These are phyloP conservation scores for Triglochin maritima DNA, from an alignment of 106 monocot genomes.

Conservation along the genomic window DNA sequence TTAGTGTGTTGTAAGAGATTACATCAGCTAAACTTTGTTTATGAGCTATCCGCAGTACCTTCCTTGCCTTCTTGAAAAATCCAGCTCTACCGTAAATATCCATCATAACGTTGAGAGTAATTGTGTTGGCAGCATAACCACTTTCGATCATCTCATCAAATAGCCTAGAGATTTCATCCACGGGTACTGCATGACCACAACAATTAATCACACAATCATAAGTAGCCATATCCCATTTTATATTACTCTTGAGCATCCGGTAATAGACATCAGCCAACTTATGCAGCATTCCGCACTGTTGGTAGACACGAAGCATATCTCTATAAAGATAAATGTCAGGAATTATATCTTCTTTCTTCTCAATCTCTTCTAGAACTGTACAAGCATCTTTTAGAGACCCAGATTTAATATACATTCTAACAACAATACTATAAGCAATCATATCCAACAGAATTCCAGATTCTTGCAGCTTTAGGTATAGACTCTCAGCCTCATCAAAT, in stretches of 20 bases:
- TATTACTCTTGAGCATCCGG: slow-evolving; percentile 41
- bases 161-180: slow-evolving; percentile 82
- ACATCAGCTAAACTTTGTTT: slow-evolving; percentile 61
- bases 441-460: slow-evolving; percentile 53
- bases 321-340: slow-evolving; percentile 74
- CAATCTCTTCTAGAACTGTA: slow-evolving; percentile 56
- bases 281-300: slow-evolving; percentile 50
- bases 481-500: slow-evolving; percentile 59
- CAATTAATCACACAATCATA: slow-evolving; percentile 93
- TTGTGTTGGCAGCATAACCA: slow-evolving; percentile 45
- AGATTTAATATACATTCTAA: slow-evolving; percentile 84
- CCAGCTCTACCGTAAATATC: slow-evolving; percentile 79
- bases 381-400: slow-evolving; percentile 60
- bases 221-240: slow-evolving; percentile 70
- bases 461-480: slow-evolving; percentile 50
- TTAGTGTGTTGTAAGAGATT: slow-evolving; percentile 87
- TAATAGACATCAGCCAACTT: slow-evolving; percentile 66
- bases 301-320: slow-evolving; percentile 92
- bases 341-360: slow-evolving; percentile 52
- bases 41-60: slow-evolving; percentile 57
- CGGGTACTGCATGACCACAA: slow-evolving; percentile 69
- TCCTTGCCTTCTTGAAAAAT: slow-evolving; percentile 54
- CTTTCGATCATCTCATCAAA: slow-evolving; percentile 70
- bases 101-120: slow-evolving; percentile 79
- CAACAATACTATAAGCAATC: slow-evolving; percentile 73